Percentiles rank a stretch among this genome's conserved stretches.
Conservation (phyloP, 148 eudicot genomes). For the Rhododendron mucronatum region DNA sequence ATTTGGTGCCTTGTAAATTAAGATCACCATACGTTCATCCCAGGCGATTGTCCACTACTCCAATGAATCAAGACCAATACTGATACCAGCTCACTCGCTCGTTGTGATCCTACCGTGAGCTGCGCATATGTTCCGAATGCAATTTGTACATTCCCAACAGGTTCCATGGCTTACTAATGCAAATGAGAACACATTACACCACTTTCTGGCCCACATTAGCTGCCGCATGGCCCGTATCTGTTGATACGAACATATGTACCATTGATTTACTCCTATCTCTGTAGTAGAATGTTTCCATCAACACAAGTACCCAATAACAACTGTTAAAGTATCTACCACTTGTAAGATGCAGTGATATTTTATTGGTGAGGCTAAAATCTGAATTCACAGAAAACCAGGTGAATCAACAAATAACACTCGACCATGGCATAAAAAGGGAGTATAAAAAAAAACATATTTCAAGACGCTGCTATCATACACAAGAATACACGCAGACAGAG, state of each 20-base stretch:
- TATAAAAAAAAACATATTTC: neutral
- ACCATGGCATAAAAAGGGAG: neutral
- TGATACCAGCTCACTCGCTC: neutral
- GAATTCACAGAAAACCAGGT: neutral
- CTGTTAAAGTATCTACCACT: neutral
- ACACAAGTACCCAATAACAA: neutral
- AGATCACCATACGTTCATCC: too few relatives aligned
- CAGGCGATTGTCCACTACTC: too few relatives aligned
- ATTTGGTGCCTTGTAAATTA: neutral
- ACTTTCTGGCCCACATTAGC: neutral
- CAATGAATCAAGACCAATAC: neutral
- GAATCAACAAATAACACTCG: neutral
- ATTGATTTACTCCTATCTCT: neutral
- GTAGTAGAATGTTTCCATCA: neutral
- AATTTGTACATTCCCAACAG: constrained; percentile 7
- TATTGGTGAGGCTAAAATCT: neutral
- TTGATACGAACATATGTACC: neutral
- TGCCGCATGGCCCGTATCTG: neutral
- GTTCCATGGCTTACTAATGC: neutral
- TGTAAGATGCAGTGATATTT: neutral
- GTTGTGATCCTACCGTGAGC: neutral
- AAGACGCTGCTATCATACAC: constrained; percentile 7
- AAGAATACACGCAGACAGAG: neutral
- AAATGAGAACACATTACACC: neutral
- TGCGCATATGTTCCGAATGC: neutral